Conservation (phyloP, 2,329 filamentous ascomycete genomes). For the Calonectria multiphialidica region DNA sequence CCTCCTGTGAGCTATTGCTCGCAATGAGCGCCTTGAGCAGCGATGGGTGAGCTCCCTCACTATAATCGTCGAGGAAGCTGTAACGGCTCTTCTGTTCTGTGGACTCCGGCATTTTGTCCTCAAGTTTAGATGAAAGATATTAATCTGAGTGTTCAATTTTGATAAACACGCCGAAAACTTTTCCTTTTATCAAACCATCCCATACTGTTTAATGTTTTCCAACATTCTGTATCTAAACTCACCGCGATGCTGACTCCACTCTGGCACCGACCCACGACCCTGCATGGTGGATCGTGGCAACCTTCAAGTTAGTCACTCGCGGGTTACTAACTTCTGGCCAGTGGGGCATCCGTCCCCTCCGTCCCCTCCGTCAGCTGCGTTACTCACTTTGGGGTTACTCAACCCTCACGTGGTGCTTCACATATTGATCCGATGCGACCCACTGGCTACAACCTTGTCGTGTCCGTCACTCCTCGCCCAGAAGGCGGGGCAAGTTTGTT, state of each 20-base stretch:
- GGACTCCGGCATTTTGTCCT: slow-evolving; percentile 33
- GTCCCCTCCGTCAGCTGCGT: slow-evolving; percentile 1
- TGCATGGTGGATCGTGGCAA: slow-evolving; percentile 23
- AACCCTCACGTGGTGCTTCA: slow-evolving; percentile 2
- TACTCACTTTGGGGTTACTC: slow-evolving; percentile 19
- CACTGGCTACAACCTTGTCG: not conserved
- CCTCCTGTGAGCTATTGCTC: slow-evolving; percentile 59
- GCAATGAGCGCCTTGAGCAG: slow-evolving; percentile 59
- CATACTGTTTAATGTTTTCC: not conserved
- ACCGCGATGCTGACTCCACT: not conserved
- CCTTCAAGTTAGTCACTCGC: slow-evolving; percentile 34
- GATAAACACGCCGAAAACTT: not conserved
- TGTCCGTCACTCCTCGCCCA: not conserved
- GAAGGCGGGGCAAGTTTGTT: not conserved
- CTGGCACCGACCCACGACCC: not conserved
- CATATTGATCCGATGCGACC: not conserved
- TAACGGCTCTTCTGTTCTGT: slow-evolving; percentile 46
- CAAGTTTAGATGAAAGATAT: not conserved
- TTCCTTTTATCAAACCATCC: not conserved
- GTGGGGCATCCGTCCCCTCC: not conserved
- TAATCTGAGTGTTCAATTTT: not conserved
- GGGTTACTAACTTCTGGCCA: slow-evolving; percentile 35
- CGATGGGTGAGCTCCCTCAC: slow-evolving; percentile 63
- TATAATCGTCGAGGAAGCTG: slow-evolving; percentile 65
- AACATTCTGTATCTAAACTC: not conserved